Base-by-base conservation (phyloP, 2,329 filamentous ascomycete genomes). In the Sporothrix sp. region DNA sequence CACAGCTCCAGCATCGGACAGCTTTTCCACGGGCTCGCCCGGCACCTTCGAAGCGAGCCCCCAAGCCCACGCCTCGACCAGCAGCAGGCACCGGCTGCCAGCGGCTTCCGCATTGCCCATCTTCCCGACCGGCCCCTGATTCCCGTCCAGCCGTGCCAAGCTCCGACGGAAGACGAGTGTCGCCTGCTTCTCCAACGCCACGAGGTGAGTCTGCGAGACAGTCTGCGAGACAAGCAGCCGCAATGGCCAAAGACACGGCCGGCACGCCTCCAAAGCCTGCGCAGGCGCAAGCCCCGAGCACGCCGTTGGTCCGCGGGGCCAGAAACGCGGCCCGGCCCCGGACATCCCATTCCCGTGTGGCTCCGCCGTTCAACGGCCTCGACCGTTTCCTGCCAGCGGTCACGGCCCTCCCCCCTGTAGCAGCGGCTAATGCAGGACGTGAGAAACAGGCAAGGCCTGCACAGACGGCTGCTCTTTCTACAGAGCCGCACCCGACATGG, bases 101-200 rank as follows among this genome's bases (percentile, higher is more conserved):
- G 36, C 36, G 8, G 9, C 20, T 54, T 55, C 23, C 38, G 49
- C 13, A 53, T 56, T 16, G 40, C 57, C 8, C 58, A 61, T 40
- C 57, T 57, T 2, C 63, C 63, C 7, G 63, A 64, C 48, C 58
- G 62, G 1, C 61, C 58, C 0, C 8, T 30, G 2, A 50, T 55
- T 8, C 49, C 58, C 3, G 16, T 58, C 13, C 51, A 48, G 4
- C 56, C 56, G 1, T 32, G 48, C 8, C 54, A 61, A 36, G 56
- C 58, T 3, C 63, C 62, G 2, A 56, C 58, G 2, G 62, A 63
- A 23, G 60, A 62, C 28, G 57, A 63, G 54, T 64, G 62, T 35
- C 55, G 56, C 6, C 21, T 40, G 5, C 38, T 56, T 3, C 25
- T 58, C 2, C 36, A 53, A 8, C 21, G 33, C 21, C 27, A 40